Percentiles rank a stretch among this genome's conserved stretches.
These are phyloP conservation scores for Bassia scoparia DNA, from an alignment of 148 eudicot genomes.

Conservation along the genomic window DNA sequence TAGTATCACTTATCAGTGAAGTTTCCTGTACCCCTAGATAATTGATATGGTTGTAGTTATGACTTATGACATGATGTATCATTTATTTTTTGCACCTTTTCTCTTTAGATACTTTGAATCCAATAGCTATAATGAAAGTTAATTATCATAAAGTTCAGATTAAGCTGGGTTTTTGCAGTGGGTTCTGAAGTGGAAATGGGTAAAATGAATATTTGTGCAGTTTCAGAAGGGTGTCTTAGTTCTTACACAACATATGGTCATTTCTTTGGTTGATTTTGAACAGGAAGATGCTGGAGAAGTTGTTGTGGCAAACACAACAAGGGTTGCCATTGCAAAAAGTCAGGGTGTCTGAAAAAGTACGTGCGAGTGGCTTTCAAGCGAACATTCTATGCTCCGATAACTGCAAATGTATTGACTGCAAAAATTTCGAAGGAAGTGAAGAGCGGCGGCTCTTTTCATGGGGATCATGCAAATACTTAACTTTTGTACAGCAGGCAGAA, in stretches of 20 bases:
- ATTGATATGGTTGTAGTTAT: background rate
- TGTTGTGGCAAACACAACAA: slow-evolving; percentile 78
- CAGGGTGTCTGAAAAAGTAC: slow-evolving; percentile 96
- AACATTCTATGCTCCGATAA: slow-evolving; percentile 94
- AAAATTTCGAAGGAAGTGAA: slow-evolving; percentile 97
- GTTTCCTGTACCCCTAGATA: background rate
- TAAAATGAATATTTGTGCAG: too few relatives aligned
- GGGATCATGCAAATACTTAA: slow-evolving; percentile 74
- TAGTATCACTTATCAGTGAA: background rate
- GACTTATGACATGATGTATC: background rate
- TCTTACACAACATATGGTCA: background rate
- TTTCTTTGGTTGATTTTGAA: slow-evolving; percentile 14
- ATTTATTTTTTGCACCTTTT: background rate
- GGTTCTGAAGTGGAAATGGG: too few relatives aligned
- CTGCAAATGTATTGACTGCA: slow-evolving; percentile 96
- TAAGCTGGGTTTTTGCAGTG: background rate
- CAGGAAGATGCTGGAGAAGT: slow-evolving; percentile 83
- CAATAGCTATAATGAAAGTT: background rate
- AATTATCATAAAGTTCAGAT: background rate
- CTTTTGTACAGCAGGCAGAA: slow-evolving; percentile 88
- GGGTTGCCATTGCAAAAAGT: slow-evolving; percentile 99
- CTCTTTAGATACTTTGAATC: background rate
- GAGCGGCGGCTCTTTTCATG: slow-evolving; percentile 94
- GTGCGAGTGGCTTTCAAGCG: slow-evolving; percentile 99
- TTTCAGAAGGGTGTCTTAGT: background rate